Evolutionary conservation across 257 asterid species (phyloP).

Genomic region (Solanum habrochaites): DNA sequence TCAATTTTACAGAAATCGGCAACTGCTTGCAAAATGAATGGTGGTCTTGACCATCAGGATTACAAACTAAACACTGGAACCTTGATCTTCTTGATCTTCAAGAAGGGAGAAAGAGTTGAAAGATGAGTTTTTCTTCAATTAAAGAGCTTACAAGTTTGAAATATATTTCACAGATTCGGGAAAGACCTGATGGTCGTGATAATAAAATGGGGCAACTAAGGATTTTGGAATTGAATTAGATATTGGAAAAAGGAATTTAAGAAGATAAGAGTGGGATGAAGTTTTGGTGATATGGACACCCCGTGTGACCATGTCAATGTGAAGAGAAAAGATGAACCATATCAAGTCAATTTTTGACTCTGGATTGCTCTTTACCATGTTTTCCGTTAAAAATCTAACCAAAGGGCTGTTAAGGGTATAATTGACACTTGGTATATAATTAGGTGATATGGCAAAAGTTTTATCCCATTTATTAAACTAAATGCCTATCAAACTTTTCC

Average conservation of each 20-base stretch:
- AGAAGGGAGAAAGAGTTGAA: neutral
- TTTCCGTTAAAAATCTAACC: neutral
- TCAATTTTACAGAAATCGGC: neutral
- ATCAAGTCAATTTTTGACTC: neutral
- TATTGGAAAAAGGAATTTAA: neutral
- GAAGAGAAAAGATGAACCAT: neutral
- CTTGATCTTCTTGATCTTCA: neutral
- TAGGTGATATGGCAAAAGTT: neutral
- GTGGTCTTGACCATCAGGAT: neutral
- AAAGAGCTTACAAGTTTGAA: neutral
- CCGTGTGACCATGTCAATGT: neutral
- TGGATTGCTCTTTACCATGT: neutral
- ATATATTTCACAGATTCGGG: neutral
- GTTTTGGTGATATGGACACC: neutral
- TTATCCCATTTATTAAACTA: neutral
- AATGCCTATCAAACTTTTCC: neutral
- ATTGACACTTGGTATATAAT: neutral
- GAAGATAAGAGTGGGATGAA: neutral
- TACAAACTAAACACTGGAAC: neutral
- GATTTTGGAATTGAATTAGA: neutral
- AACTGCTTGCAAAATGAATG: neutral
- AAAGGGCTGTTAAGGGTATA: neutral
- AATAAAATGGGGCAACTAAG: neutral
- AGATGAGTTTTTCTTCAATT: neutral
- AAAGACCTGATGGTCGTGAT: neutral